phyloP scores from a whole-genome alignment of 805 yeast species.

The Lipomyces oligophaga region DNA sequence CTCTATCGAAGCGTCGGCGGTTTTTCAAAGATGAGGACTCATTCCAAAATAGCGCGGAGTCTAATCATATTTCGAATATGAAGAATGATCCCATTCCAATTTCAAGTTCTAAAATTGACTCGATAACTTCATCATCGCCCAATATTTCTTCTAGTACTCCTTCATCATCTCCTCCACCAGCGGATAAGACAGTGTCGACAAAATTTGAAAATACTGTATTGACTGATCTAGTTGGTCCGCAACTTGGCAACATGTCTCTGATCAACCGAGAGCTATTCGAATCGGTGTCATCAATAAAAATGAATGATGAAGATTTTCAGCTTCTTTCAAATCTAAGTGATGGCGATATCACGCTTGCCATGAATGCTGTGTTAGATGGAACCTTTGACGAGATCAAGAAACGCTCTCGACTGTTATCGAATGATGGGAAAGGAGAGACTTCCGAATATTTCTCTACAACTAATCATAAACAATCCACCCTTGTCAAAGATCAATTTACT shows the following conservation, averaged over 20 bases:
- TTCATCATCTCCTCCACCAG: too few species aligned
- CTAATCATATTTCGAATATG: too few species aligned
- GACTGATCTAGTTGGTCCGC: not conserved
- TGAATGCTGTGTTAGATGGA: constrained; percentile 22
- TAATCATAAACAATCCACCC: not conserved
- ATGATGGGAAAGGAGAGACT: not conserved
- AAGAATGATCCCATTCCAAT: too few species aligned
- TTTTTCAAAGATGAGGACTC: constrained; percentile 15
- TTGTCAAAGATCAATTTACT: too few species aligned
- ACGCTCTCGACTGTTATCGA: not conserved
- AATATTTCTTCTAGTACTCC: too few species aligned
- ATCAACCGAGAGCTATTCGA: constrained; percentile 15
- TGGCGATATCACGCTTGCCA: constrained; percentile 21
- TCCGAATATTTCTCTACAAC: not conserved
- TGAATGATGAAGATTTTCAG: constrained; percentile 4
- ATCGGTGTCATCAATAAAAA: constrained; percentile 1
- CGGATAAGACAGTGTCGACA: not conserved
- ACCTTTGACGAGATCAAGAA: not conserved
- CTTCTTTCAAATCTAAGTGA: constrained; percentile 9
- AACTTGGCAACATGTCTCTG: not conserved
- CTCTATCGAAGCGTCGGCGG: constrained; percentile 11
- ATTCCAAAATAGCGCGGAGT: too few species aligned
- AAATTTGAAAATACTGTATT: not conserved
- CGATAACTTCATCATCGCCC: constrained; percentile 2
- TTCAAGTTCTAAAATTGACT: too few species aligned